Base-by-base conservation (phyloP, 768 basidiomycete genomes). In the Russula olivacea region DNA sequence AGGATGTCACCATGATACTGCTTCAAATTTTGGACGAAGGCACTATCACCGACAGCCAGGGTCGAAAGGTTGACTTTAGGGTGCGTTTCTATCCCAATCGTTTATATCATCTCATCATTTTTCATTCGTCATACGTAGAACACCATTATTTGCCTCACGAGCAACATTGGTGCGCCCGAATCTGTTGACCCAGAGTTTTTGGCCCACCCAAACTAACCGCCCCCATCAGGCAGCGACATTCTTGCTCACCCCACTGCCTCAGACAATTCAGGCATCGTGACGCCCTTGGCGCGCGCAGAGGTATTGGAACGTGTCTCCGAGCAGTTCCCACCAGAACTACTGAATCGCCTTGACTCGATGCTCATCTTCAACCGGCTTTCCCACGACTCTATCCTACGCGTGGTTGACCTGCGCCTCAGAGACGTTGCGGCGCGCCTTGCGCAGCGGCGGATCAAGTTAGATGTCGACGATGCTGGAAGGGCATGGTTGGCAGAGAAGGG, bases 1-100 rank as follows among this genome's bases (percentile, higher is more conserved):
- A 84, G 83, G 93, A 94, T 69, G 91, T 97, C 28, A 81, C 90
- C 0, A 89, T 94, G 85, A 91, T 95, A 64, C 77, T 96, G 21
- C 79, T 96, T 3, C 93, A 96, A 72, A 89, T 97, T 51, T 80
- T 97, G 14, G 93, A 97, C 66, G 93, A 97, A 72, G 93, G 93
- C 9, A 84, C 77, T 54, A 79, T 95, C 64, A 95, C 93, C 0
- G 93, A 97, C 71, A 92, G 90, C 65, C 92, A 94, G 72, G 93
- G 93, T 11, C 83, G 91, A 59, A 91, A 92, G 71, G 88, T 96
- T 3, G 92, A 93, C 72, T 95, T 96, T 78, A 93, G 88, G 79
- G 87, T 84, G 61, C 2, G 64, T 32, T 59, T 52, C n/a, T 23
- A 52, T 34, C 12, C 49, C n/a, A 8, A 8, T 14, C 41, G 2